Base-by-base conservation (phyloP, 2,329 filamentous ascomycete genomes). In the Epichloe sibirici region DNA sequence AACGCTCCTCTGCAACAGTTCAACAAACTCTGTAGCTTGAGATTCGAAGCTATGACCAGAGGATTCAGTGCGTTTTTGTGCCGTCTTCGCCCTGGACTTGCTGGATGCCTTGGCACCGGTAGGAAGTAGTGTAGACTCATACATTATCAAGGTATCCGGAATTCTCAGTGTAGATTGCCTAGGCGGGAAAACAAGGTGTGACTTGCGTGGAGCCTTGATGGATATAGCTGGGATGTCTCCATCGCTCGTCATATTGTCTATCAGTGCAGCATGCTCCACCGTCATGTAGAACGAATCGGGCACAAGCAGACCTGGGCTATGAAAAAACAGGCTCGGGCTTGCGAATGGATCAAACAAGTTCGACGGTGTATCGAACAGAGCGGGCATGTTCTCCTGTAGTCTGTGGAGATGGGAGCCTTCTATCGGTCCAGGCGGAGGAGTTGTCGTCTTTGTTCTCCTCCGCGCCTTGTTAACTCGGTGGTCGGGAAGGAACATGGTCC, bases 271-370 rank as follows among this genome's bases (percentile, higher is more conserved):
- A 40, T 67, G 58, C 11, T 65, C 59, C 4, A 60, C 62, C 2
- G 68, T 66, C 44, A 63, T 59, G 53, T 63, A 57, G 56, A 81
- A 79, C 2, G 69, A 68, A 1, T 65, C 64, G 0, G 77, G 76
- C 0, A 74, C 65, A 0, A 66, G 57, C 5, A 79, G 53, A 0
- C 74, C 76, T 0, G 79, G 64, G 0, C 71, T 75, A 49, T 77
- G 76, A 58, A 84, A 83, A 59, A 83, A 76, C 1, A 83, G 68
- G 49, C 71, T 69, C 0, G 81, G 72, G 54, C 78, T 82, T 5
- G 73, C 78, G 61, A 83, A 84, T 0, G 76, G 65, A 57, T 85
- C 81, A 55, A 84, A 82, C 34, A 81, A 62, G 53, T 75, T 64
- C 1, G 61, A 61, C 0, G 80, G 78, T 0, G 57, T 58, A 9